A percentile compares a stretch with the other conserved stretches of the same genome.
These are phyloP conservation scores for Gymnopilus junonius DNA, from an alignment of 768 basidiomycete genomes.

Conservation along the genomic window DNA sequence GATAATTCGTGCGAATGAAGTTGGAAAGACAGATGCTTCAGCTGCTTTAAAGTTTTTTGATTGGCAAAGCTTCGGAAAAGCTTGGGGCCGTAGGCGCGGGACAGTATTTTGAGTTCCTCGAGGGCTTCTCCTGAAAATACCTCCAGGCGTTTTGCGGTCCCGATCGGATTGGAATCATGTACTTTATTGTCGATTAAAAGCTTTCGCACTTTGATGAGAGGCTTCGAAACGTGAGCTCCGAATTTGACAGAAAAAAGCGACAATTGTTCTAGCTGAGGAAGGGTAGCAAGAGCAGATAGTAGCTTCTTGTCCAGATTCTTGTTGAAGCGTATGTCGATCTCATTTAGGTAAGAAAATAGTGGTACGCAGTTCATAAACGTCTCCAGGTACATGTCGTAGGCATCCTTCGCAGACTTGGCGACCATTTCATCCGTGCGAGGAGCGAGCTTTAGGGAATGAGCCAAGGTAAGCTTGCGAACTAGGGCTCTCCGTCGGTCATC, in stretches of 20 bases:
- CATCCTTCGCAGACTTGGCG: not conserved
- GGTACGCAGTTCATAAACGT: not conserved
- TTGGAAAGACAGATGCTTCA: not conserved
- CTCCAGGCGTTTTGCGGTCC: not conserved
- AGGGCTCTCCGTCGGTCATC: not conserved
- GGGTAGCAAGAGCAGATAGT: not conserved
- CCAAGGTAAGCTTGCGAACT: not conserved
- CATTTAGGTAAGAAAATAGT: not conserved
- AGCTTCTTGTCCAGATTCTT: not conserved
- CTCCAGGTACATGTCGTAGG: not conserved
- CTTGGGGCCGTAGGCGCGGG: not conserved
- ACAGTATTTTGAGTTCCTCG: not conserved
- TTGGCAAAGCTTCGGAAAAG: not conserved
- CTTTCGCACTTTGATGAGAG: not conserved
- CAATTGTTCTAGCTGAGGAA: not conserved
- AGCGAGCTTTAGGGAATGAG: not conserved
- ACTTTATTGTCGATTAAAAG: not conserved
- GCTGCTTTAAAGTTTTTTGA: not conserved
- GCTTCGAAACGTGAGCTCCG: not conserved
- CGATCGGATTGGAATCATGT: not conserved
- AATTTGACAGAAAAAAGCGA: not conserved
- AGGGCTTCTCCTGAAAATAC: not conserved
- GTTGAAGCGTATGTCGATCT: not conserved
- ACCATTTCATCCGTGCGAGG: not conserved
- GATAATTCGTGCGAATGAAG: not conserved